phyloP scores from a whole-genome alignment of 768 basidiomycete species.

The Chalciporus piperatus region DNA sequence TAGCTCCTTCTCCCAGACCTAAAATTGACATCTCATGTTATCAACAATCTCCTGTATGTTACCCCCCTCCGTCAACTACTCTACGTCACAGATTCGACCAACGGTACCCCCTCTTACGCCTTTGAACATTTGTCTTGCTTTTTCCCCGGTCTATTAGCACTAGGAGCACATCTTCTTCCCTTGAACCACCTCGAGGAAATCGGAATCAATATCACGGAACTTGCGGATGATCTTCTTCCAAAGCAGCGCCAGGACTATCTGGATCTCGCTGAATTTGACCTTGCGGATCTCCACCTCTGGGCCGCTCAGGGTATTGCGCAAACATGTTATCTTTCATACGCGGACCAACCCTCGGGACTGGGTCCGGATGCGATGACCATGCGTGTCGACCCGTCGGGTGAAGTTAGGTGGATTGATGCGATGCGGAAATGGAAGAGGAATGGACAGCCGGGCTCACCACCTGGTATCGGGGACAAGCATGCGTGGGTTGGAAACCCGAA shows the following conservation, averaged over 20 bases:
- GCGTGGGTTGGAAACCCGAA: slow-evolving; percentile 28
- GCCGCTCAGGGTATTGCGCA: slow-evolving; percentile 74
- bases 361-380: slow-evolving; percentile 57
- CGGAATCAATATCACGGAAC: slow-evolving; percentile 44
- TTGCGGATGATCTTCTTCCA: slow-evolving; percentile 28
- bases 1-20: slow-evolving; percentile 43
- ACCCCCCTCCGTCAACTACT: slow-evolving; percentile 62
- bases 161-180: slow-evolving; percentile 63
- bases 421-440: slow-evolving; percentile 47
- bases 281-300: slow-evolving; percentile 69
- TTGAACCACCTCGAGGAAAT: slow-evolving; percentile 48
- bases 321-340: slow-evolving; percentile 69
- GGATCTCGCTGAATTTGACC: slow-evolving; percentile 43
- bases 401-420: slow-evolving; percentile 26
- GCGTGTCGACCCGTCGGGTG: slow-evolving; percentile 25
- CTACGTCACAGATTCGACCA: slow-evolving; percentile 58
- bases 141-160: slow-evolving; percentile 69
- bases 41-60: slow-evolving; percentile 64
- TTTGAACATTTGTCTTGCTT: slow-evolving; percentile 81
- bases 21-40: slow-evolving; percentile 56
- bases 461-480: slow-evolving; percentile 46
- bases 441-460: slow-evolving; percentile 47
- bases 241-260: slow-evolving; percentile 31
- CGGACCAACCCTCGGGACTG: slow-evolving; percentile 65
- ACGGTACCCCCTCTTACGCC: slow-evolving; percentile 40